Percentiles rank a stretch among this genome's conserved stretches.
Evolutionary conservation across 768 basidiomycete species (phyloP).

Genomic region (Pilatotrama ljubarskyi): DNA sequence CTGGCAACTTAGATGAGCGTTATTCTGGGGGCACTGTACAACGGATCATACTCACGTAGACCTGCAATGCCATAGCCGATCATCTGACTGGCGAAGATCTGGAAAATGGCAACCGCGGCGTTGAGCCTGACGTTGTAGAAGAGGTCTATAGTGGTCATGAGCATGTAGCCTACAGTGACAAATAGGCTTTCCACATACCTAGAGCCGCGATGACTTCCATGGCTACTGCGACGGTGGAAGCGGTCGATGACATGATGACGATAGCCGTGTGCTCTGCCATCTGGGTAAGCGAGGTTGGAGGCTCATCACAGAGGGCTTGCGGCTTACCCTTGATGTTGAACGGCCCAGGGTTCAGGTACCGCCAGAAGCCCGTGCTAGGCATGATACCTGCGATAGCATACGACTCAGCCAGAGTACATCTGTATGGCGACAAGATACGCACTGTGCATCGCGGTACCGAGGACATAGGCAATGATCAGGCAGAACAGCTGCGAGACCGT

Average conservation of each 20-base stretch:
- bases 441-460: conserved; percentile 51
- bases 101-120: conserved; percentile 53
- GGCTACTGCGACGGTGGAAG: conserved; percentile 55
- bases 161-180: background rate
- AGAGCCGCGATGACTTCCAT: conserved; percentile 63
- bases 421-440: conserved; percentile 29
- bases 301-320: too few species aligned
- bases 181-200: conserved; percentile 36
- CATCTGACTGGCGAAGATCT: conserved; percentile 52
- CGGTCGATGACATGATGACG: conserved; percentile 61
- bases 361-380: conserved; percentile 48
- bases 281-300: conserved; percentile 13
- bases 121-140: conserved; percentile 53
- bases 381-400: conserved; percentile 37
- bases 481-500: conserved; percentile 56
- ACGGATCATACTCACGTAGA: conserved; percentile 24
- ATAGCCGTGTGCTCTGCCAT: conserved; percentile 57
- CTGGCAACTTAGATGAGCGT: conserved; percentile 22
- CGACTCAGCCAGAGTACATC: background rate
- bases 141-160: conserved; percentile 36
- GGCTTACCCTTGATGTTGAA: conserved; percentile 54
- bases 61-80: conserved; percentile 36
- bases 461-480: conserved; percentile 55
- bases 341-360: conserved; percentile 62
- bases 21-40: background rate